These are phyloP conservation scores for Chaetoceros muelleri DNA, from an alignment of 108 stramenopile genomes.

Conservation along the genomic window DNA sequence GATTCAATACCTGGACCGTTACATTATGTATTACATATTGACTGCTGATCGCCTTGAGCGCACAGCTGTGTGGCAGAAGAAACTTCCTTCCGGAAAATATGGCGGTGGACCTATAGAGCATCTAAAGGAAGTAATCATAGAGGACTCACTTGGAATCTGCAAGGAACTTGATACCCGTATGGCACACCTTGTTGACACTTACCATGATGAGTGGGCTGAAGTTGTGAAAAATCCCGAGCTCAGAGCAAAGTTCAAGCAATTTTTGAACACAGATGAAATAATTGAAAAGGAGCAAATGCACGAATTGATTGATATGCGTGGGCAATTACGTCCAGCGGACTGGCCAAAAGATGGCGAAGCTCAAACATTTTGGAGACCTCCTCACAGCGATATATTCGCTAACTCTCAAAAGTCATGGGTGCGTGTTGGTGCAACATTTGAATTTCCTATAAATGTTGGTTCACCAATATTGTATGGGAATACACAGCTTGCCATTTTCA, in stretches of 20 bases:
- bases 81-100: conserved; percentile 69
- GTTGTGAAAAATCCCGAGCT: conserved; percentile 75
- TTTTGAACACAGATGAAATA: conserved; percentile 81
- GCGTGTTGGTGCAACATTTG: conserved; percentile 46
- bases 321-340: conserved; percentile 78
- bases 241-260: conserved; percentile 75
- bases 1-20: conserved; percentile 84
- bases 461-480: conserved; percentile 80
- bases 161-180: conserved; percentile 81
- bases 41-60: conserved; percentile 86
- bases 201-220: conserved; percentile 92
- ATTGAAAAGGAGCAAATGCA: conserved; percentile 72
- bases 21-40: conserved; percentile 91
- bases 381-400: conserved; percentile 56
- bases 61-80: conserved; percentile 82
- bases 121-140: conserved; percentile 84
- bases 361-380: conserved; percentile 69
- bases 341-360: conserved; percentile 80
- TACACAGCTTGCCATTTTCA: conserved; percentile 86
- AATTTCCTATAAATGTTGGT: conserved; percentile 76
- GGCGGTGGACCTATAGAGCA: conserved; percentile 85
- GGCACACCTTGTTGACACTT: conserved; percentile 84
- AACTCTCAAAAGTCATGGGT: conserved; percentile 83
- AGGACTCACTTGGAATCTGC: conserved; percentile 87
- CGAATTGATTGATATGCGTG: conserved; percentile 81